These are phyloP conservation scores for Sarocladium strictum DNA, from an alignment of 2,329 filamentous ascomycete species.

Conservation along the genomic window DNA sequence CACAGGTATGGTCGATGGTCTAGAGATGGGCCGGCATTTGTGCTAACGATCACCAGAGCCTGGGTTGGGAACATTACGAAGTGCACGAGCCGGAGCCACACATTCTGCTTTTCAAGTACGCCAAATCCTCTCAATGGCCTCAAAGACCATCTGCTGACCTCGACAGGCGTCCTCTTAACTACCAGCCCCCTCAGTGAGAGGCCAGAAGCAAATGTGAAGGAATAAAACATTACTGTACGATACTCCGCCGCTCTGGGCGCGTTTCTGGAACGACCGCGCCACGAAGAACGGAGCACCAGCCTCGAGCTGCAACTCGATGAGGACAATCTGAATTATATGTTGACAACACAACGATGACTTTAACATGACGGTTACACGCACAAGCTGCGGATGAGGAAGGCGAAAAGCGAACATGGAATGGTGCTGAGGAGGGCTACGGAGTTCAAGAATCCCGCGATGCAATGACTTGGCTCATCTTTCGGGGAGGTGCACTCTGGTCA, in stretches of 20 bases:
- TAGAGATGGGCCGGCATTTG: background rate
- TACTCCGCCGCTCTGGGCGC: conserved; percentile 11
- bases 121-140: conserved; percentile 15
- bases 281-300: background rate
- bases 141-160: background rate
- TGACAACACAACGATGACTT: background rate
- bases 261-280: background rate
- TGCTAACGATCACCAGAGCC: conserved; percentile 54
- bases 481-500: too few relatives aligned
- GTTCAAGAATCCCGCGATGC: background rate
- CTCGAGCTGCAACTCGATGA: background rate
- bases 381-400: background rate
- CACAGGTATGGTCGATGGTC: conserved; percentile 59
- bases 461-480: too few relatives aligned
- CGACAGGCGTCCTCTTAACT: conserved; percentile 73
- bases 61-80: conserved; percentile 99
- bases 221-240: conserved; percentile 14
- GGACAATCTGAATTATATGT: background rate
- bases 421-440: background rate
- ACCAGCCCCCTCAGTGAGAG: conserved; percentile 60
- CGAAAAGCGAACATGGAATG: background rate
- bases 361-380: background rate
- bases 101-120: conserved; percentile 97
- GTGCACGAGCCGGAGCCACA: conserved; percentile 98
- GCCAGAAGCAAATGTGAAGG: background rate